phyloP scores from a whole-genome alignment of 1,139 yeast genomes.

The Pichia sp. region DNA sequence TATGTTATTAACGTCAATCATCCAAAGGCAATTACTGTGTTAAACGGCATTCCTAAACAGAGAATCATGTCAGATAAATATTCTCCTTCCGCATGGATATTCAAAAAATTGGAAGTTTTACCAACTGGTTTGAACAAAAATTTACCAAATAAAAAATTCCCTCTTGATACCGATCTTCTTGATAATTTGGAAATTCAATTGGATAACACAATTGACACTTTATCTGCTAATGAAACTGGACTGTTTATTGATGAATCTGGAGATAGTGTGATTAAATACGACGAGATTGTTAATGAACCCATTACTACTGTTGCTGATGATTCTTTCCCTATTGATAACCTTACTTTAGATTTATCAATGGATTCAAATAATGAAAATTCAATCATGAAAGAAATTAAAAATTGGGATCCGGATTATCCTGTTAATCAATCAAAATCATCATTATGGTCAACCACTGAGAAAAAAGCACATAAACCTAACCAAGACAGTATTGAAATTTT shows the following conservation, averaged over 20 bases:
- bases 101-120: conserved; percentile 15
- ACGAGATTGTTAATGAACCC: neutral
- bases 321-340: neutral
- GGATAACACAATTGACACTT: no score
- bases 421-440: neutral
- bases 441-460: no score
- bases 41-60: conserved; percentile 5
- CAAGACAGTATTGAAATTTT: conserved; percentile 12
- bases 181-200: neutral
- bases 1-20: conserved; percentile 18
- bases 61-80: conserved; percentile 10
- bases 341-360: neutral
- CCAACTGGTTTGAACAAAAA: conserved; percentile 12
- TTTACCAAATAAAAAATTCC: neutral
- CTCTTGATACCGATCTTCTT: neutral
- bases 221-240: no score
- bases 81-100: conserved; percentile 12
- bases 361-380: conserved; percentile 17
- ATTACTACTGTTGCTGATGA: no score
- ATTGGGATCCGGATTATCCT: conserved; percentile 22
- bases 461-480: neutral
- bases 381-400: conserved; percentile 21
- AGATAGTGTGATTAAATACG: neutral
- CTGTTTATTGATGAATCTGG: neutral
- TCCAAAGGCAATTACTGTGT: conserved; percentile 22